Evolutionary conservation across 768 basidiomycete species (phyloP), one percentile per base, ranked within the genome.

Genomic region (Rhodosporidiobolus sp.): DNA sequence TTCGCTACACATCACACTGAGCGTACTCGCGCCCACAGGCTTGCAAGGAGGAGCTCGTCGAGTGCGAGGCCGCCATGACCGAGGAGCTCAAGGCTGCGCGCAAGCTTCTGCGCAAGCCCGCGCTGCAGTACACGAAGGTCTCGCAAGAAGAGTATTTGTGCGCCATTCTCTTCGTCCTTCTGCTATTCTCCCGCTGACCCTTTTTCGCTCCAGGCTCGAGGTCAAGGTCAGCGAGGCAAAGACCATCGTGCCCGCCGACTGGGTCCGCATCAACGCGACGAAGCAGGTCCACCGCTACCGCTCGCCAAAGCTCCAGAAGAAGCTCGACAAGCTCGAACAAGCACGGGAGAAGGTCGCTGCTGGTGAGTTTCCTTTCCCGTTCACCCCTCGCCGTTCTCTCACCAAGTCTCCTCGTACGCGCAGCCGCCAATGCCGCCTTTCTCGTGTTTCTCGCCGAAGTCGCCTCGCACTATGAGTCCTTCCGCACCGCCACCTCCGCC

Each of bases 401-500:
- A 43, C 35, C 46, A 3, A 28, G 16, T 14, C 11, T 50, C 49
- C 63, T 11, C 26, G 14, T 26, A 30, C 32, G 7, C 60, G 35
- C 56, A 65, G 77, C 87, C 76, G 86, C 90, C 4, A 83, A 68
- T 19, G 49, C 35, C 32, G 65, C 70, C 4, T 71, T 64, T 54
- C 38, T 30, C 20, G 56, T 46, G 2, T 75, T 67, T 63, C 52
- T 75, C 26, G 56, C 81, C 45, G 88, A 92, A 67, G 90, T 94
- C 43, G 82, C 87, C 45, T 85, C 87, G 24, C 83, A 89, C 75
- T 94, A 95, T 77, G 85, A 84, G 9, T 74, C 88, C 14, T 82
- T 97, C 68, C 86, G 93, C 17, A 85, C 89, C 71, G 88, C 85
- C 11, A 88, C 93, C 30, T 87, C 90, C 76, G 89, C 90, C 73